phyloP scores from a whole-genome alignment of 1,284 basidiomycete genomes.

The Fomitopsis schrenkii region DNA sequence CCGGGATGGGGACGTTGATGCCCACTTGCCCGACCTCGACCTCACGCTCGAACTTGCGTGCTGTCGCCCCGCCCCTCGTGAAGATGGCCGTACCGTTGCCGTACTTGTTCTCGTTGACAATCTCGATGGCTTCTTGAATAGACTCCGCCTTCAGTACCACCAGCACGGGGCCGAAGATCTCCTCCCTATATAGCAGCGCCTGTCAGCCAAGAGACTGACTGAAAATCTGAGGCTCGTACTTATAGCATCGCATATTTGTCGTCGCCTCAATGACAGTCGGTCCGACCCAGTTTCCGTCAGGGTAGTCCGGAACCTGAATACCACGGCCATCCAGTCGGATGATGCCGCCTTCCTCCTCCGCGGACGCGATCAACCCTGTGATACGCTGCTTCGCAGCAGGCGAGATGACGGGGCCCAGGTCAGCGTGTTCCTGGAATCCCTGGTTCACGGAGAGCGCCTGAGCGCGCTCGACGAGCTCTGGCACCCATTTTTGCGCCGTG shows the following conservation, averaged over 20 bases:
- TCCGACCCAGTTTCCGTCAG: constrained; percentile 93
- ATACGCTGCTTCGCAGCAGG: constrained; percentile 83
- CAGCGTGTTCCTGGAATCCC: constrained; percentile 85
- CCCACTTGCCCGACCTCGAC: constrained; percentile 93
- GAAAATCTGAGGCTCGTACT: constrained; percentile 39
- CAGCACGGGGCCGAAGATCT: constrained; percentile 95
- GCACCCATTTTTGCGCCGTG: constrained; percentile 77
- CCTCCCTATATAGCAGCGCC: constrained; percentile 51
- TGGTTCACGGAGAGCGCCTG: constrained; percentile 81
- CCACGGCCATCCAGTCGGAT: constrained; percentile 87
- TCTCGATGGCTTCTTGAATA: constrained; percentile 86
- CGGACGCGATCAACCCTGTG: constrained; percentile 75
- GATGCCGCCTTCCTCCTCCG: constrained; percentile 81
- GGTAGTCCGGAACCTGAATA: constrained; percentile 69
- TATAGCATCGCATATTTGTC: constrained; percentile 85
- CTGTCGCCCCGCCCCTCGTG: constrained; percentile 95
- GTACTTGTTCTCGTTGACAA: constrained; percentile 88
- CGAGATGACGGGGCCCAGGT: constrained; percentile 96
- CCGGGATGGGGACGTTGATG: constrained; percentile 91
- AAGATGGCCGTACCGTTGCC: constrained; percentile 98
- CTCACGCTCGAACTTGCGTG: constrained; percentile 87
- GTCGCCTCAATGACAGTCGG: constrained; percentile 87
- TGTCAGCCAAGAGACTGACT: not conserved
- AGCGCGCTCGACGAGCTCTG: constrained; percentile 84
- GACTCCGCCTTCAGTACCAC: constrained; percentile 79